Conservation (phyloP, 1,139 yeast species). For the Blastobotrys elegans region DNA sequence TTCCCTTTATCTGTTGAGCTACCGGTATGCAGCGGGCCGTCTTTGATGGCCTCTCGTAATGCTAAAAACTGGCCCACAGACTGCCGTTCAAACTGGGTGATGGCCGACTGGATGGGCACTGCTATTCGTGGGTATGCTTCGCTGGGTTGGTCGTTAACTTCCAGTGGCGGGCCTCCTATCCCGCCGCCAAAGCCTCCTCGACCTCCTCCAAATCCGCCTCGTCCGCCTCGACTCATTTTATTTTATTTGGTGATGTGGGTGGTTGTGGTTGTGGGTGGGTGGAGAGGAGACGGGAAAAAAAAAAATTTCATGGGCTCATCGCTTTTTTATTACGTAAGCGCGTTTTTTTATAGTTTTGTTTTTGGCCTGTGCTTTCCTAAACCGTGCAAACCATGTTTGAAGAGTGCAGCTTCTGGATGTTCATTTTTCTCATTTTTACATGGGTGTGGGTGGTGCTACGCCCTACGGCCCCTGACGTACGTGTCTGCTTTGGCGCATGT, state of each 20-base stretch:
- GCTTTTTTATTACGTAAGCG: background rate
- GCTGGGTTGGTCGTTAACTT: constrained; percentile 19
- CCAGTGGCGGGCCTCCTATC: background rate
- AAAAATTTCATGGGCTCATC: background rate
- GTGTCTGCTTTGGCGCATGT: too few species aligned
- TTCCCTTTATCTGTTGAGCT: constrained; percentile 28
- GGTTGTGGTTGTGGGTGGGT: background rate
- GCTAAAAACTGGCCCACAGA: constrained; percentile 61
- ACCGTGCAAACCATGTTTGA: too few species aligned
- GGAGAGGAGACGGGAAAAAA: background rate
- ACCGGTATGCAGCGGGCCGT: constrained; percentile 79
- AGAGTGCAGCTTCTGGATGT: too few species aligned
- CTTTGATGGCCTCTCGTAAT: constrained; percentile 52
- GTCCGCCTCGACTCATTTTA: background rate
- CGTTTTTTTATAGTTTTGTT: too few species aligned
- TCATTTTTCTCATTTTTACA: too few species aligned
- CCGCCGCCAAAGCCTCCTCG: background rate
- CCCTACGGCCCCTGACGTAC: background rate
- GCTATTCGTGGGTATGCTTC: constrained; percentile 30
- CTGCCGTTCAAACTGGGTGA: constrained; percentile 51
- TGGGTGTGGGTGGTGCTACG: too few species aligned
- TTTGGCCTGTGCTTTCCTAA: too few species aligned
- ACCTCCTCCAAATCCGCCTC: constrained; percentile 4
- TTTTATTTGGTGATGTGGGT: background rate
- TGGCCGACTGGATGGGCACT: constrained; percentile 62